Evolutionary conservation across 176 grass and related monocot species (phyloP).

Genomic region (Typha latifolia): DNA sequence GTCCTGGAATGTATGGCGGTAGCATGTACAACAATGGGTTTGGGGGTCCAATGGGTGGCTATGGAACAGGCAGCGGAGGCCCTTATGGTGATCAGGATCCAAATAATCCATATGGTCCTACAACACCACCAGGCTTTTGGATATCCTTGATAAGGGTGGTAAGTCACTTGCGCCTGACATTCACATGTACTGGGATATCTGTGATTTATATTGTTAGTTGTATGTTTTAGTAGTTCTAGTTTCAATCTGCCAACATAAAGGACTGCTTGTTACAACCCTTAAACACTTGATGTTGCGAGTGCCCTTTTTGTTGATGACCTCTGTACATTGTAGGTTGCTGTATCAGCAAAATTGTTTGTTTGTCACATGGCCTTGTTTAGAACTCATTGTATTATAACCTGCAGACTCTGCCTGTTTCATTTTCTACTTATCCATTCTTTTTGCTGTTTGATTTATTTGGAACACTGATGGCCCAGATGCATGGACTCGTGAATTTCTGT

Average conservation of each 20-base stretch:
- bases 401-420: background rate
- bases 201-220: background rate
- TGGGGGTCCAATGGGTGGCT: slow-evolving; percentile 18
- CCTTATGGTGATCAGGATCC: slow-evolving; percentile 21
- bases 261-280: too few relatives aligned
- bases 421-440: background rate
- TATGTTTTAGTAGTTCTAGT: background rate
- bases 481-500: slow-evolving; percentile 21
- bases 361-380: too few relatives aligned
- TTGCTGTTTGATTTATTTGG: background rate
- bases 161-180: background rate
- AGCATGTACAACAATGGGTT: slow-evolving; percentile 17
- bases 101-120: slow-evolving; percentile 15
- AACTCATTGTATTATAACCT: background rate
- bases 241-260: too few relatives aligned
- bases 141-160: slow-evolving; percentile 20
- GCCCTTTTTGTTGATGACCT: too few relatives aligned
- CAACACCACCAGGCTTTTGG: slow-evolving; percentile 15
- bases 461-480: slow-evolving; percentile 7
- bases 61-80: slow-evolving; percentile 21
- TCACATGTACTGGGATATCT: background rate
- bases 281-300: too few relatives aligned
- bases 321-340: too few relatives aligned
- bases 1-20: slow-evolving; percentile 17
- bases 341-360: too few relatives aligned